Percentiles rank a stretch among this genome's conserved stretches.
Conservation (phyloP, 2,329 filamentous ascomycete genomes). For the Basipetospora chlamydospora region DNA sequence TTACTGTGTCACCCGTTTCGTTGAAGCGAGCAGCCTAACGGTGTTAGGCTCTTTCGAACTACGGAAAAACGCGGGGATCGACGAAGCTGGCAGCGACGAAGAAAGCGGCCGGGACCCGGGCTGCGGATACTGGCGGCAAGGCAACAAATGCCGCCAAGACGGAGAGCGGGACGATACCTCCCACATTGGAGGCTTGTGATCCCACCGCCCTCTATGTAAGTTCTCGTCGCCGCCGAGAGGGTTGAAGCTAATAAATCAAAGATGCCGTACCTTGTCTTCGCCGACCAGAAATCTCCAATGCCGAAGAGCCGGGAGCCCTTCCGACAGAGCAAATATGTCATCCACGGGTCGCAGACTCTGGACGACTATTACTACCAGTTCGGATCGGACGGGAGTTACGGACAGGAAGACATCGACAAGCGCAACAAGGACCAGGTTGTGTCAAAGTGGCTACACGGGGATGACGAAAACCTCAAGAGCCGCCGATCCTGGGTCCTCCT, state of each 20-base stretch:
- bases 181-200: too few relatives aligned
- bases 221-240: too few relatives aligned
- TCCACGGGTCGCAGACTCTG: constrained; percentile 8
- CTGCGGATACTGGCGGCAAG: too few relatives aligned
- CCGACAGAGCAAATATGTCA: neutral
- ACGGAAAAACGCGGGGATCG: neutral
- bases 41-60: neutral
- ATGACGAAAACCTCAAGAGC: neutral
- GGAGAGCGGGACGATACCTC: too few relatives aligned
- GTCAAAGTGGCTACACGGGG: constrained; percentile 3
- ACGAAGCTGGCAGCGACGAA: too few relatives aligned
- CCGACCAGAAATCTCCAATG: neutral
- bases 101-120: too few relatives aligned
- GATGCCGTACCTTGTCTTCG: constrained; percentile 4
- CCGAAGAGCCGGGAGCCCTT: constrained; percentile 4
- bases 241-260: too few relatives aligned
- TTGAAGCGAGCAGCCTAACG: neutral
- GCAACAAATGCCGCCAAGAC: too few relatives aligned
- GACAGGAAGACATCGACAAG: neutral
- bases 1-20: too few relatives aligned
- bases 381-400: neutral
- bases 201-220: too few relatives aligned
- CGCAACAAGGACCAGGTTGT: constrained; percentile 9
- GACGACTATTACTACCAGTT: constrained; percentile 11
- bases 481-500: constrained; percentile 6